Percentiles rank a stretch among this genome's conserved stretches.
phyloP scores from a whole-genome alignment of 176 grass and related monocot genomes.

The Poa annua region DNA sequence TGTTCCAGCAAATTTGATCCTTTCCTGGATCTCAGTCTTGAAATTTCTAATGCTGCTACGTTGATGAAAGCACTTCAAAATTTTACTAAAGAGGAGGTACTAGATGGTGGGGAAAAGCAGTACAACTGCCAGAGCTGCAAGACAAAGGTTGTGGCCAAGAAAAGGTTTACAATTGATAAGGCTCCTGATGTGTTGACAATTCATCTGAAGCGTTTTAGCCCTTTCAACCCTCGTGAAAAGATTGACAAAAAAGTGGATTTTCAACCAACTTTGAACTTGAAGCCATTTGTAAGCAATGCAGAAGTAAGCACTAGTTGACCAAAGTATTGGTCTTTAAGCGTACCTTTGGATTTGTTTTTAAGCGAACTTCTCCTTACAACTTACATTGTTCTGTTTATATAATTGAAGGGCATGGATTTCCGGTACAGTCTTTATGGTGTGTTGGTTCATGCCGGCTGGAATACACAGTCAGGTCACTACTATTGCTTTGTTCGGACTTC shows the following conservation, averaged over 20 bases:
- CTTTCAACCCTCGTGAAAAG: slow-evolving; percentile 68
- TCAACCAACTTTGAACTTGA: slow-evolving; percentile 64
- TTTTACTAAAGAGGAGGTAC: slow-evolving; percentile 71
- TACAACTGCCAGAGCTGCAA: slow-evolving; percentile 77
- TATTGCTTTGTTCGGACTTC: slow-evolving; percentile 90
- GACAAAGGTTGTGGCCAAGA: slow-evolving; percentile 78
- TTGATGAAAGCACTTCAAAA: slow-evolving; percentile 63
- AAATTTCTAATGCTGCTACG: slow-evolving; percentile 73
- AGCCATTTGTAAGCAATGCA: slow-evolving; percentile 73
- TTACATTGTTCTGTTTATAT: slow-evolving; percentile 23
- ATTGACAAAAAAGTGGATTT: slow-evolving; percentile 79
- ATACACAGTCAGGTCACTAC: slow-evolving; percentile 81
- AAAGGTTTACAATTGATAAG: slow-evolving; percentile 81
- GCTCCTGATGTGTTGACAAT: slow-evolving; percentile 76
- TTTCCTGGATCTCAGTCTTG: slow-evolving; percentile 86
- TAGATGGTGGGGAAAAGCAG: slow-evolving; percentile 73
- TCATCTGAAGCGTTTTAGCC: slow-evolving; percentile 81
- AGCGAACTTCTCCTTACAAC: neutral
- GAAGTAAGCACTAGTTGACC: slow-evolving; percentile 54
- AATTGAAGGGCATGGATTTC: slow-evolving; percentile 65
- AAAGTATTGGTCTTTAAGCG: slow-evolving; percentile 4
- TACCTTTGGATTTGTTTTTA: slow-evolving; percentile 16
- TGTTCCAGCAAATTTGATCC: slow-evolving; percentile 79
- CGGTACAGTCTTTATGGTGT: slow-evolving; percentile 86
- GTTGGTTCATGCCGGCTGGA: slow-evolving; percentile 80